Conservation (phyloP, 2,329 filamentous ascomycete species). For the Diaporthe citriasiana region DNA sequence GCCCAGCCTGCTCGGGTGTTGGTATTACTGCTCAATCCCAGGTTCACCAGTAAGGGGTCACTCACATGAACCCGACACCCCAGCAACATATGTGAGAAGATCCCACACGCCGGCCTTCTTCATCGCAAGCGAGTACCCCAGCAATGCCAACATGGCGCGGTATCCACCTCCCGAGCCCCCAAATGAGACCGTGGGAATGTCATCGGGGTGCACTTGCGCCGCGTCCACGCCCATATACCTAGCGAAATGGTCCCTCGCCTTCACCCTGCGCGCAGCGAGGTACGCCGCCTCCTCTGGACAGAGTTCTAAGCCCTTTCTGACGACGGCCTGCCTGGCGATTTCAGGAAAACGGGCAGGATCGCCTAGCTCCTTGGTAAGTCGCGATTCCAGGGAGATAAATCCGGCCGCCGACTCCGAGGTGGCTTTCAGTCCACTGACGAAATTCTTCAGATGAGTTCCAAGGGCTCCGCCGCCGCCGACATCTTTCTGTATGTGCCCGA, state of each 20-base stretch:
- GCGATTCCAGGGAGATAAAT: background rate
- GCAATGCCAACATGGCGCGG: slow-evolving; percentile 34
- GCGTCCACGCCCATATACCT: slow-evolving; percentile 21
- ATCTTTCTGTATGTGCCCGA: background rate
- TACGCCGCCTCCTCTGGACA: slow-evolving; percentile 27
- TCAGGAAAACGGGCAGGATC: slow-evolving; percentile 28
- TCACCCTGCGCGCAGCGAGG: slow-evolving; percentile 9
- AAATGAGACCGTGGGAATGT: slow-evolving; percentile 23
- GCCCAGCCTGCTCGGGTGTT: slow-evolving; percentile 30
- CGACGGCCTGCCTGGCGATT: background rate
- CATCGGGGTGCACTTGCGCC: slow-evolving; percentile 8
- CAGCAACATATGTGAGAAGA: slow-evolving; percentile 31
- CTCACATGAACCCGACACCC: slow-evolving; percentile 36
- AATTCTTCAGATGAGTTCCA: background rate
- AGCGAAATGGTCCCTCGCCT: background rate
- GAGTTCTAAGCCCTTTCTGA: slow-evolving; percentile 5
- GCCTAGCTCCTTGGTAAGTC: slow-evolving; percentile 2
- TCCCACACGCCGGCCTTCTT: slow-evolving; percentile 33
- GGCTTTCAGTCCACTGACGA: slow-evolving; percentile 6
- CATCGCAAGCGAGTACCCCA: slow-evolving; percentile 37
- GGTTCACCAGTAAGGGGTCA: background rate
- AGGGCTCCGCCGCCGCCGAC: background rate
- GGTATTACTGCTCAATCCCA: background rate
- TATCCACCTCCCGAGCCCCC: slow-evolving; percentile 35
- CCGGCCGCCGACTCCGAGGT: slow-evolving; percentile 1